Evolutionary conservation across 768 basidiomycete genomes (phyloP).

Genomic region (Russula vinacea): DNA sequence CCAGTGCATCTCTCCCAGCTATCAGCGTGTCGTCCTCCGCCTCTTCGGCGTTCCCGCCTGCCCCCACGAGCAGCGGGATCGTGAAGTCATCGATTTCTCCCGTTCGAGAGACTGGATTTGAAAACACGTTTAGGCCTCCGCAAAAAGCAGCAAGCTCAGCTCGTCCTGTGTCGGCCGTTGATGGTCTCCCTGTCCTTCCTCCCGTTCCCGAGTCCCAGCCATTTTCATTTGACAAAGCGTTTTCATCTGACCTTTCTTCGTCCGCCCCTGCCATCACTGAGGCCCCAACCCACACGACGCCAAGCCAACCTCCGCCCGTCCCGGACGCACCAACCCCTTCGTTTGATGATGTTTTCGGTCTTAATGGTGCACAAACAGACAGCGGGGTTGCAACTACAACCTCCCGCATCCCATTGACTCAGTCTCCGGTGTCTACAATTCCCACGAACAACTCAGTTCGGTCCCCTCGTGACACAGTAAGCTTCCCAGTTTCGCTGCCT

Average conservation of each 20-base stretch:
- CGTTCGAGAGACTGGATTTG: conserved; percentile 35
- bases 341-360: conserved; percentile 50
- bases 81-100: conserved; percentile 7
- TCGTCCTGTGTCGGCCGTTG: conserved; percentile 17
- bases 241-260: neutral
- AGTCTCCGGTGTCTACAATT: conserved; percentile 39
- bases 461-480: conserved; percentile 26
- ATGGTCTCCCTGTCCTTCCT: conserved; percentile 21
- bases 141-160: conserved; percentile 13
- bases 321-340: conserved; percentile 33
- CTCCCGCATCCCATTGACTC: conserved; percentile 34
- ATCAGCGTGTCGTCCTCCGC: neutral
- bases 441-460: conserved; percentile 43
- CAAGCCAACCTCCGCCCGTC: conserved; percentile 16
- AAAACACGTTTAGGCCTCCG: conserved; percentile 36
- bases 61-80: conserved; percentile 10
- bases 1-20: conserved; percentile 1
- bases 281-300: conserved; percentile 13
- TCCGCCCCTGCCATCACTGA: conserved; percentile 15
- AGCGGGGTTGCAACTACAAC: conserved; percentile 39
- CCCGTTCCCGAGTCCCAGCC: conserved; percentile 22
- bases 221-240: conserved; percentile 22
- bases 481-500: conserved; percentile 32
- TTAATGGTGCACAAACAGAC: conserved; percentile 30
- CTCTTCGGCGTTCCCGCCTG: conserved; percentile 22